Percentiles rank a stretch among this genome's conserved stretches.
These are phyloP conservation scores for Nothomitra cinnamomea DNA, from an alignment of 2,329 filamentous ascomycete species.

Conservation along the genomic window DNA sequence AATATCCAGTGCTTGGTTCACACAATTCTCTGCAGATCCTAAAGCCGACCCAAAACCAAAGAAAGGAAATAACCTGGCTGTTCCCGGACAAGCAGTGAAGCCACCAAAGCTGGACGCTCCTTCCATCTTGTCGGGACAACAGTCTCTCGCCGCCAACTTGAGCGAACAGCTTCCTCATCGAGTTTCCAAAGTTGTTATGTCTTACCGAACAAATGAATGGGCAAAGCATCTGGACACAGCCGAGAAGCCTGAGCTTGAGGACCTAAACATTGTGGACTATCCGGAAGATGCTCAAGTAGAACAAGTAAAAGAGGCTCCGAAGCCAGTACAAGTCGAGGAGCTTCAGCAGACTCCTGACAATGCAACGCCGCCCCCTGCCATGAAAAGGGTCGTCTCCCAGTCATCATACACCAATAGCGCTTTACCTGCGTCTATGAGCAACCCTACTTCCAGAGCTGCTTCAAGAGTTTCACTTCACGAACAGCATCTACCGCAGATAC, in stretches of 20 bases:
- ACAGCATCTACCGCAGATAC: neutral
- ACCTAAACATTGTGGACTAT: constrained; percentile 34
- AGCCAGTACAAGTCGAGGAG: constrained; percentile 45
- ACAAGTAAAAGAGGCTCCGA: constrained; percentile 32
- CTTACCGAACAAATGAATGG: constrained; percentile 90
- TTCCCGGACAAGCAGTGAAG: neutral
- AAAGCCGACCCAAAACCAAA: constrained; percentile 4
- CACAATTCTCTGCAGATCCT: neutral
- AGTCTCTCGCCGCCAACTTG: constrained; percentile 31
- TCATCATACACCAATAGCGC: neutral
- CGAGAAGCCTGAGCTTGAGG: constrained; percentile 51
- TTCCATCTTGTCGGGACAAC: constrained; percentile 16
- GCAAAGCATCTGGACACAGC: constrained; percentile 72
- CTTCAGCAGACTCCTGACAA: constrained; percentile 45
- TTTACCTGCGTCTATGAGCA: neutral
- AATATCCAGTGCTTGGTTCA: neutral
- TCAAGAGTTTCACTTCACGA: neutral
- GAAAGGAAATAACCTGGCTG: neutral
- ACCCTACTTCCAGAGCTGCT: neutral
- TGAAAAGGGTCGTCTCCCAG: neutral
- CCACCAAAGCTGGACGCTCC: constrained; percentile 23
- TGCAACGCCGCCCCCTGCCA: constrained; percentile 17
- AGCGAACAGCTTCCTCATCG: constrained; percentile 50
- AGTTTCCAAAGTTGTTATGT: constrained; percentile 59
- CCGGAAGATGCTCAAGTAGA: constrained; percentile 17